Evolutionary conservation across 176 grass and related monocot genomes (phyloP).

Genomic region (maize (Zea mays)): Zm-B73-REFERENCE-NAM-5.0 NC_050101.1:148361501-148362000

Average conservation of each 20-base stretch:
- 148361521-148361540: not conserved
- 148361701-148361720: not conserved
- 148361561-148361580: not conserved
- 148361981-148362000: conserved; percentile 59
- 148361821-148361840: not conserved
- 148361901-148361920: conserved; percentile 44
- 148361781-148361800: not conserved
- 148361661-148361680: not conserved
- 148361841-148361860: conserved; percentile 27
- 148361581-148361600: not conserved
- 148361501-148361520: not conserved
- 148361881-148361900: conserved; percentile 60
- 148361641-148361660: not conserved
- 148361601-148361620: not conserved
- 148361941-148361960: conserved; percentile 47
- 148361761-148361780: conserved; percentile 2
- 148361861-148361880: conserved; percentile 58
- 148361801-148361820: conserved; percentile 13
- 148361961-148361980: conserved; percentile 66
- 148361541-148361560: not conserved
- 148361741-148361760: not conserved
- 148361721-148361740: not conserved
- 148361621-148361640: not conserved
- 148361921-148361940: conserved; percentile 50
- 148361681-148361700: not conserved